Evolutionary conservation across 73 alveolate species (phyloP).

Genomic region (Symbiodinium pilosum): DNA sequence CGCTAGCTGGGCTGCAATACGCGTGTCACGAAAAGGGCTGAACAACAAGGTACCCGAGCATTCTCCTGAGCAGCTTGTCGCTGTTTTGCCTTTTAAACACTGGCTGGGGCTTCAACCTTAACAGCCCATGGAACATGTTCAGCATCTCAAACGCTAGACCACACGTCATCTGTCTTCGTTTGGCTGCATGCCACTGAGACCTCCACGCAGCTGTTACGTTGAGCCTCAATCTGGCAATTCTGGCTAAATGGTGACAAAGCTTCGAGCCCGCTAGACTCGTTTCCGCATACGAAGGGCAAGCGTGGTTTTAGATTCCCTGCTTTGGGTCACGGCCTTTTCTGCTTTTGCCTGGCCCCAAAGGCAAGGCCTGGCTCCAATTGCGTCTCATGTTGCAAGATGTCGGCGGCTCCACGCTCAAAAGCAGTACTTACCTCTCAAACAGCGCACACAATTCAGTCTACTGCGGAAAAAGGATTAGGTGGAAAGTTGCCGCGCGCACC

Average conservation of each 20-base stretch:
- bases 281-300: not conserved
- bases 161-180: no score
- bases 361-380: constrained; percentile 48
- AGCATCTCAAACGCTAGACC: no score
- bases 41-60: no score
- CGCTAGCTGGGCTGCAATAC: no score
- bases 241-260: not conserved
- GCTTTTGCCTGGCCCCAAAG: constrained; percentile 62
- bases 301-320: not conserved
- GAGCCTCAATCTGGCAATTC: no score
- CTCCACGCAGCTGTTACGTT: not conserved
- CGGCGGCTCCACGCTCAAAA: no score
- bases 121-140: not conserved
- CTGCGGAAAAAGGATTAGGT: no score
- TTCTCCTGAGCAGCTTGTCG: constrained; percentile 21
- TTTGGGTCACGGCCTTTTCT: constrained; percentile 28
- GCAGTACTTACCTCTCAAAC: no score
- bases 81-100: constrained; percentile 51
- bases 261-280: not conserved
- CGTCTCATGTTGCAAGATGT: no score
- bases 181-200: not conserved
- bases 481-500: not conserved
- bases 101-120: constrained; percentile 90
- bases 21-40: no score
- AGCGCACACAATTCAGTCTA: no score